A percentile compares a stretch with the other conserved stretches of the same genome.
phyloP scores from a whole-genome alignment of 257 asterid genomes.

The Agastache rugosa region DNA sequence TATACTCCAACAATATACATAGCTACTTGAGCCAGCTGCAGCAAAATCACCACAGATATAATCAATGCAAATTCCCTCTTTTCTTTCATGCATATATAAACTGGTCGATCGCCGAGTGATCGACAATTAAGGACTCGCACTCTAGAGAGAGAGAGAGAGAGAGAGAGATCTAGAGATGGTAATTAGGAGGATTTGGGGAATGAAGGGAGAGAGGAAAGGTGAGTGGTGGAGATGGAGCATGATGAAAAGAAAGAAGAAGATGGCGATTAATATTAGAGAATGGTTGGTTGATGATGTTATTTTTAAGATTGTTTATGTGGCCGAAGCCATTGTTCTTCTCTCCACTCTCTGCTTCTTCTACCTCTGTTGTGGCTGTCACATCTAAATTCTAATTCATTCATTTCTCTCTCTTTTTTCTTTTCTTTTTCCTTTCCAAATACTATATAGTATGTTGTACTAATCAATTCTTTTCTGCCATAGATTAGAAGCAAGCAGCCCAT shows the following conservation, averaged over 20 bases:
- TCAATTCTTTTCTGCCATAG: not conserved
- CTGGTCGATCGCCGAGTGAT: not conserved
- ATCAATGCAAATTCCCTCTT: constrained; percentile 23
- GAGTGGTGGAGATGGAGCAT: constrained; percentile 44
- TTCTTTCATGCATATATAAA: not conserved
- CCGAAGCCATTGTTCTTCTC: constrained; percentile 57
- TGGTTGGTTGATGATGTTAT: constrained; percentile 50
- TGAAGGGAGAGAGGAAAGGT: constrained; percentile 38
- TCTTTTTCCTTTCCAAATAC: not conserved
- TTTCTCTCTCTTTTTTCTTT: not conserved
- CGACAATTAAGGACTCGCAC: not conserved
- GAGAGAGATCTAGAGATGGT: constrained; percentile 8
- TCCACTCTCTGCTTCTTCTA: constrained; percentile 58
- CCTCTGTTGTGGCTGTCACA: constrained; percentile 53
- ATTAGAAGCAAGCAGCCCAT: too few relatives aligned
- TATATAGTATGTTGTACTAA: not conserved
- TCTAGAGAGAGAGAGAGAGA: not conserved
- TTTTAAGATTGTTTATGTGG: constrained; percentile 52
- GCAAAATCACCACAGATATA: constrained; percentile 4
- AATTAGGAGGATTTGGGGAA: constrained; percentile 37
- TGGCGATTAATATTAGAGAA: constrained; percentile 23
- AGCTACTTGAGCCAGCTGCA: constrained; percentile 41
- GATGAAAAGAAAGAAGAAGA: constrained; percentile 32
- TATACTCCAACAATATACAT: not conserved
- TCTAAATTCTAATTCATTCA: not conserved